Evolutionary conservation across 257 asterid genomes (phyloP).

Genomic region (Gentiana macrophylla): DNA sequence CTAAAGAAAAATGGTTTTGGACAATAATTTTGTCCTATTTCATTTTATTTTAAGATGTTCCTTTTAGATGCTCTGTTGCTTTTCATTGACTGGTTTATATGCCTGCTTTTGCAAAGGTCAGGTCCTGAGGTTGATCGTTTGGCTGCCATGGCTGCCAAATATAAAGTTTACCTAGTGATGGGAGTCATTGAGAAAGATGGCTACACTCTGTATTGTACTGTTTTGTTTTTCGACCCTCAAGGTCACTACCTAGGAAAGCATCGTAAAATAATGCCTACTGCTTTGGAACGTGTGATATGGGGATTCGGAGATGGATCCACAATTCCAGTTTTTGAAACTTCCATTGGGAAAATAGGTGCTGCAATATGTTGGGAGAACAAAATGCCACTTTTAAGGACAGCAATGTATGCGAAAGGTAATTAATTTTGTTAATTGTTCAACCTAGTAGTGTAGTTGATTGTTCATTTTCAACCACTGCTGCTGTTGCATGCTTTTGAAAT

Average conservation of each 20-base stretch:
- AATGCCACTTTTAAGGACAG: constrained; percentile 93
- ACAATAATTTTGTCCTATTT: too few relatives aligned
- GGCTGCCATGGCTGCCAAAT: constrained; percentile 95
- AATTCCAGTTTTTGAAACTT: constrained; percentile 83
- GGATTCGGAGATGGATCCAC: constrained; percentile 98
- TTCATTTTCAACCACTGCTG: too few relatives aligned
- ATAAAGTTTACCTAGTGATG: constrained; percentile 80
- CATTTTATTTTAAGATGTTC: too few relatives aligned
- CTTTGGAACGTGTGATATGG: constrained; percentile 87
- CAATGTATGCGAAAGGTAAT: constrained; percentile 88
- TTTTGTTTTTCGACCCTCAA: constrained; percentile 73
- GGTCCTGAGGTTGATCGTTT: constrained; percentile 93
- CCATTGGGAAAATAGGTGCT: constrained; percentile 89
- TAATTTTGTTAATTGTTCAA: not conserved
- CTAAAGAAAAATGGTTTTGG: too few relatives aligned
- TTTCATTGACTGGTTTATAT: too few relatives aligned
- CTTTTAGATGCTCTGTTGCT: too few relatives aligned
- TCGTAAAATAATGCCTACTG: constrained; percentile 88
- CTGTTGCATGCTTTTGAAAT: too few relatives aligned
- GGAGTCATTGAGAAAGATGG: constrained; percentile 92
- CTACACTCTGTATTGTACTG: constrained; percentile 79
- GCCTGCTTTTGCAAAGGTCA: constrained; percentile 9
- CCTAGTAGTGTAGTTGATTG: too few relatives aligned
- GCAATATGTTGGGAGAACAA: constrained; percentile 99
- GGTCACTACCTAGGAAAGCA: constrained; percentile 89